Base-by-base conservation (phyloP, 306 rosid species). In the Crotalaria pallida region DNA sequence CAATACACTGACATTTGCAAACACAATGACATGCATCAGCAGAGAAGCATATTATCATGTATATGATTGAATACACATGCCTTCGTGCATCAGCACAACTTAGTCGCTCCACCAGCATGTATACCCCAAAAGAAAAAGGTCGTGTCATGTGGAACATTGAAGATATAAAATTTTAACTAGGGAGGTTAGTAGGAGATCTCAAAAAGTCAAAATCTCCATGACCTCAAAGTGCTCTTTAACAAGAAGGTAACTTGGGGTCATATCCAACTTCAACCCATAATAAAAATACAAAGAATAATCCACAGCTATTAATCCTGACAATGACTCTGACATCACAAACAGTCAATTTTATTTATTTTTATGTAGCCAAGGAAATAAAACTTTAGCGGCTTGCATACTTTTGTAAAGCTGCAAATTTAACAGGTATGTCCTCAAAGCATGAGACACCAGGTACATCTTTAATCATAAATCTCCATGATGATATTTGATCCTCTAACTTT, bases 401-500 rank as follows among this genome's bases (percentile, higher is more conserved):
- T 74, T 94, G 98, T 57, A 94, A 81, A 67, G 95, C 86, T 60
- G 90, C 88, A 72, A 94, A 84, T 80, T 88, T 90, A 61, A 63
- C 53, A 34, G 92, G 95, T 78, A 94, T 17, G 78, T 94, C 98
- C 77, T 87, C 96, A 73, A 80, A 80, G 76, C 87, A 76, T 58
- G 92, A 77, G 74, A 94, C 79, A 36, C 86, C 98, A 55, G 97
- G 97, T 73, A 94, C 88, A 57, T 84, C 89, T 56, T 77, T 57
- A 44, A 86, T 83, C 65, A 87, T 78, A 58, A 61, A 68, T 74
- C 80, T 85, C 88, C 88, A 88, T 6, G 88, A 85, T 75, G 95
- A 83, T 84, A 90, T 76, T 79, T 94, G 90, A 78, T 88, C 90
- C 84, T 94, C 92, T 80, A 90, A 77, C 66, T 83, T 81, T 71